Conservation (phyloP, 2,329 filamentous ascomycete genomes). For the Neonectria sp. region DNA sequence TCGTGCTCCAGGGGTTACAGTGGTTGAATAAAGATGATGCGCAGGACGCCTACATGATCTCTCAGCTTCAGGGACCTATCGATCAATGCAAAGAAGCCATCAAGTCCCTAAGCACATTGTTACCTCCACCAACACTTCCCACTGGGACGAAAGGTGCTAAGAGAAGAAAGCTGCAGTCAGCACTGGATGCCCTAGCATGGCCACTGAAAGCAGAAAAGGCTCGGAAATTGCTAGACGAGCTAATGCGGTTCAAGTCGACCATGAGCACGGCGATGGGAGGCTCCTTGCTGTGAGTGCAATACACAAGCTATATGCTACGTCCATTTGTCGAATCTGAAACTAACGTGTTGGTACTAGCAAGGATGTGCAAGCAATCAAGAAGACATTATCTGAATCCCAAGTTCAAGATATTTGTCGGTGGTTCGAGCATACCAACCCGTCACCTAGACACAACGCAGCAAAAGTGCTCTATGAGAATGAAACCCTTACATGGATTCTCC, state of each 20-base stretch:
- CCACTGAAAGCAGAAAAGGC: constrained; percentile 3
- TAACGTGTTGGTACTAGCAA: neutral
- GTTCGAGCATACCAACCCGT: constrained; percentile 11
- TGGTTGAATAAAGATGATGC: neutral
- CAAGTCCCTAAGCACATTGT: constrained; percentile 1
- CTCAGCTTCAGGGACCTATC: constrained; percentile 5
- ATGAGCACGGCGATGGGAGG: constrained; percentile 9
- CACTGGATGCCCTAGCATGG: constrained; percentile 3
- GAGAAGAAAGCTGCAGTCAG: neutral
- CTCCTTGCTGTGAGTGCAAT: neutral
- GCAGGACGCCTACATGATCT: constrained; percentile 3
- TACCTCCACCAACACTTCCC: neutral
- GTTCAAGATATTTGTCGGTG: neutral
- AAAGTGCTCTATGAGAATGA: neutral
- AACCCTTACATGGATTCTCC: neutral
- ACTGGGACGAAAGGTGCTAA: neutral
- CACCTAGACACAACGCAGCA: neutral
- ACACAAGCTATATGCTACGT: neutral
- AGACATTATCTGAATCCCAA: constrained; percentile 1
- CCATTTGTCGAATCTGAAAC: neutral
- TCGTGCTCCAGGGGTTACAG: neutral
- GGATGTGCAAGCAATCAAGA: constrained; percentile 4
- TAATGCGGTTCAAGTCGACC: constrained; percentile 11
- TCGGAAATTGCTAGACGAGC: constrained; percentile 7
- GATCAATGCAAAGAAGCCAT: constrained; percentile 3